phyloP scores from a whole-genome alignment of 179 eudicot genomes.

The Kewa caespitosa region DNA sequence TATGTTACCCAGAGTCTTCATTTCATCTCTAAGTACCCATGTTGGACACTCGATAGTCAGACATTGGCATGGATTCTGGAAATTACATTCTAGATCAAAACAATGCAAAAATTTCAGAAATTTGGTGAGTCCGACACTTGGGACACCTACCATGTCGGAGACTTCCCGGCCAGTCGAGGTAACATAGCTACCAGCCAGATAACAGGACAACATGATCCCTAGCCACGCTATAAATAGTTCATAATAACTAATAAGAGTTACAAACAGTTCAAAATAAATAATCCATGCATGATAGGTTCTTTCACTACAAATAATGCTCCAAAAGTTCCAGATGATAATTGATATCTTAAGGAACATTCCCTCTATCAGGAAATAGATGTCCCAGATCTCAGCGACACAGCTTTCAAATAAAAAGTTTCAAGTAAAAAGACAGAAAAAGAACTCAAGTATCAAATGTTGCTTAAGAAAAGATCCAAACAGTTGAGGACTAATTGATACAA shows the following conservation, averaged over 20 bases:
- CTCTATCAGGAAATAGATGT: not conserved
- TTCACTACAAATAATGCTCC: not conserved
- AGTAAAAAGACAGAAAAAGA: not conserved
- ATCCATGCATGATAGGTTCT: not conserved
- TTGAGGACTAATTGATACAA: not conserved
- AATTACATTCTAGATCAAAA: too few species aligned
- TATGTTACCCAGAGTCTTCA: too few species aligned
- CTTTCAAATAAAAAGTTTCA: not conserved
- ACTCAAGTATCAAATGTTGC: not conserved
- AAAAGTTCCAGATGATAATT: not conserved
- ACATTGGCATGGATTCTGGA: too few species aligned
- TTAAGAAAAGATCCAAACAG: not conserved
- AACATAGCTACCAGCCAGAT: slow-evolving; percentile 2
- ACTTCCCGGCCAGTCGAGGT: too few species aligned
- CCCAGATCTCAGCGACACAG: not conserved
- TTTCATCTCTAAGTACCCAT: not conserved
- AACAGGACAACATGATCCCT: slow-evolving; percentile 5
- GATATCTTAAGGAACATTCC: not conserved
- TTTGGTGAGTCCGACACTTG: too few species aligned
- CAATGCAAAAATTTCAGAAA: too few species aligned
- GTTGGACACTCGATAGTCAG: too few species aligned
- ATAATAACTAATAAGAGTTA: not conserved
- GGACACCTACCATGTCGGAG: too few species aligned
- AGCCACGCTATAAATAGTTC: not conserved
- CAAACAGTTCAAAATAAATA: not conserved